Evolutionary conservation across 257 asterid genomes (phyloP), one percentile per base, ranked within the genome.

Genomic region (Linaria vulgaris): DNA sequence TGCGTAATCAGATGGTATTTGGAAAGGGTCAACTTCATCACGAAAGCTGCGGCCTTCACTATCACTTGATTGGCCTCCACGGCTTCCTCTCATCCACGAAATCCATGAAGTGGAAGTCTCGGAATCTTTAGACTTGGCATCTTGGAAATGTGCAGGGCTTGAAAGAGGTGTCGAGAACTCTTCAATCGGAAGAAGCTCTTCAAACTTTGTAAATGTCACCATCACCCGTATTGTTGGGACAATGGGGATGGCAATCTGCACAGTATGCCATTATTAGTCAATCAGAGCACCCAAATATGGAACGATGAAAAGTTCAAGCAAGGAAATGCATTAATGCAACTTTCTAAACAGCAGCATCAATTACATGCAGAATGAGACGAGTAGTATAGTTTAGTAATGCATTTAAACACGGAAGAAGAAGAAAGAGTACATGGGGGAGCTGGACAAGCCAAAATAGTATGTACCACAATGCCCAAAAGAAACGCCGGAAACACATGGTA

Each of bases 141-240:
- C 97, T 63, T 88, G 95, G 78, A 87, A 88, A 73, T 90, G 41
- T 34, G 41, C 87, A 21, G 99, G 99, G 79, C 97, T 94, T 27
- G 97, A 87, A 17, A 83, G 82, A 56, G 99, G 99, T 62, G 99
- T 88, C 22, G 92, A 85, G 79, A 90, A 94, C 75, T 94, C 97
- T 71, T 90, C 99, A 5, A 69, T 37, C 10, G 97, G 95, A 78
- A 85, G 96, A 62, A 94, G 96, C 82, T 90, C 99, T 83, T 90
- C 95, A 39, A 94, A 90, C 75, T 88, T 94, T 3, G 99, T 90
- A 63, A 94, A 94, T 56, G 99, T 94, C 56, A 94, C 95, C 19
- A 94, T 83, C 67, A 90, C 96, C 20, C 99, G 87, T 64, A 94
- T 88, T 52, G 97, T 94, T 39, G 99, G 99, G 66, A 94, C 97